Evolutionary conservation across 1,284 basidiomycete genomes (phyloP).

Genomic region (Cutaneotrichosporon mucoides): DNA sequence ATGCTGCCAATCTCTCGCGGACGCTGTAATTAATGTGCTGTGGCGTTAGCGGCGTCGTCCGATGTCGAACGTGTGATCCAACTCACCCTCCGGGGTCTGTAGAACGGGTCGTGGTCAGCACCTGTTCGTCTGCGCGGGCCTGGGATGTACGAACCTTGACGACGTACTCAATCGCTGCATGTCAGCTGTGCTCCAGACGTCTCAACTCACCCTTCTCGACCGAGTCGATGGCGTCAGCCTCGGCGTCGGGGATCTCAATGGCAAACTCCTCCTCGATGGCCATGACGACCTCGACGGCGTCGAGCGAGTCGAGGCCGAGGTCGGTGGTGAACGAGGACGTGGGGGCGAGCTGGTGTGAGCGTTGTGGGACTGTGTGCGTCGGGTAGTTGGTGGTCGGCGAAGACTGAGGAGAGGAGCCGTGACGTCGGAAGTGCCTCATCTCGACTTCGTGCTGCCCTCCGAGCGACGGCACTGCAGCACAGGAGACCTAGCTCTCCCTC

Average conservation of each 20-base stretch:
- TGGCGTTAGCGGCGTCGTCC: not conserved
- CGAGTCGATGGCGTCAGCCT: constrained; percentile 96
- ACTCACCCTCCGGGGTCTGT: constrained; percentile 48
- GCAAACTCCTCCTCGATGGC: constrained; percentile 91
- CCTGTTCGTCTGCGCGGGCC: not conserved
- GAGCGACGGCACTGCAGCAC: too few relatives aligned
- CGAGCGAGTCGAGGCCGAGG: constrained; percentile 93
- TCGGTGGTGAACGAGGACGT: constrained; percentile 77
- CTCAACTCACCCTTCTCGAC: constrained; percentile 75
- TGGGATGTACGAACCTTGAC: constrained; percentile 56
- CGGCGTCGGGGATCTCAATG: constrained; percentile 81
- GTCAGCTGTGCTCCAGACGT: constrained; percentile 9
- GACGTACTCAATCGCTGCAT: constrained; percentile 91
- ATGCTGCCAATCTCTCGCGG: constrained; percentile 20
- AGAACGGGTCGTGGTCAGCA: constrained; percentile 15
- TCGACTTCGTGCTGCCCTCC: too few relatives aligned
- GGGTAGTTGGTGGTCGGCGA: not conserved
- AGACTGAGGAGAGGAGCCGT: too few relatives aligned
- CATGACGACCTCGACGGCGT: constrained; percentile 99
- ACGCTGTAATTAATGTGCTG: constrained; percentile 30
- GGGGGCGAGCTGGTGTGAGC: constrained; percentile 73
- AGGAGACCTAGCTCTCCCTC: too few relatives aligned
- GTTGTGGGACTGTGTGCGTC: not conserved
- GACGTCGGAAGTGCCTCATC: too few relatives aligned
- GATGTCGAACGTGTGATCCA: too few relatives aligned